Evolutionary conservation across 2,329 filamentous ascomycete genomes (phyloP).

Genomic region (Aspergillus pseudoterreus): DNA sequence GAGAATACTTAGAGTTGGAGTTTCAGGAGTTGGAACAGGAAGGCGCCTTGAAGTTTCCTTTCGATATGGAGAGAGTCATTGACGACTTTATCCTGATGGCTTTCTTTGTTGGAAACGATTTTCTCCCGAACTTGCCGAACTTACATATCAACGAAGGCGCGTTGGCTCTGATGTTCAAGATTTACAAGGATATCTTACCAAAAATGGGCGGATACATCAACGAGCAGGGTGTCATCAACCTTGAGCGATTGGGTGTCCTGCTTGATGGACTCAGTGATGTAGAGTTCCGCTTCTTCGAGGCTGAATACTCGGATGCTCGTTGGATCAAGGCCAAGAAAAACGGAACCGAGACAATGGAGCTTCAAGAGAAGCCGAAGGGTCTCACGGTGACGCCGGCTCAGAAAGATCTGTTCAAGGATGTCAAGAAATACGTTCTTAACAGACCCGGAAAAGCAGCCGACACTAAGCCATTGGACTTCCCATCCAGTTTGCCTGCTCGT

Average conservation of each 20-base stretch:
- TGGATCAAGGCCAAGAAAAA: conserved; percentile 89
- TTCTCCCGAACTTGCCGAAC: conserved; percentile 92
- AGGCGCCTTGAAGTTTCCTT: conserved; percentile 69
- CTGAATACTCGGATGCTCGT: conserved; percentile 79
- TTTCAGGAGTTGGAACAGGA: conserved; percentile 86
- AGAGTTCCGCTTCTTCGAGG: conserved; percentile 89
- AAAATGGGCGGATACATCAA: conserved; percentile 93
- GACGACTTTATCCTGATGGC: conserved; percentile 99
- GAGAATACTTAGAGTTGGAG: conserved; percentile 94
- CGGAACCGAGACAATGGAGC: conserved; percentile 62
- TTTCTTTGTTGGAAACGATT: conserved; percentile 99
- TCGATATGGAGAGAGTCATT: conserved; percentile 93
- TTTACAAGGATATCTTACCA: conserved; percentile 88
- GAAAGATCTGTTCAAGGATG: conserved; percentile 73
- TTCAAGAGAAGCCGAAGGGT: conserved; percentile 53
- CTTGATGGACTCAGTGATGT: conserved; percentile 82
- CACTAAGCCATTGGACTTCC: conserved; percentile 64
- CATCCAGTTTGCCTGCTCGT: conserved; percentile 67
- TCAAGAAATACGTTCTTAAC: conserved; percentile 78
- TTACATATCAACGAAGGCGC: conserved; percentile 98
- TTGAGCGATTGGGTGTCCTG: conserved; percentile 71
- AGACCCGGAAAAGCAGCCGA: conserved; percentile 52
- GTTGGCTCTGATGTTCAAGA: conserved; percentile 91
- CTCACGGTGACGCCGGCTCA: conserved; percentile 77
- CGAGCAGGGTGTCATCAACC: conserved; percentile 86